phyloP scores from a whole-genome alignment of 139 green algal genomes.

The Coelastrella sp. region DNA sequence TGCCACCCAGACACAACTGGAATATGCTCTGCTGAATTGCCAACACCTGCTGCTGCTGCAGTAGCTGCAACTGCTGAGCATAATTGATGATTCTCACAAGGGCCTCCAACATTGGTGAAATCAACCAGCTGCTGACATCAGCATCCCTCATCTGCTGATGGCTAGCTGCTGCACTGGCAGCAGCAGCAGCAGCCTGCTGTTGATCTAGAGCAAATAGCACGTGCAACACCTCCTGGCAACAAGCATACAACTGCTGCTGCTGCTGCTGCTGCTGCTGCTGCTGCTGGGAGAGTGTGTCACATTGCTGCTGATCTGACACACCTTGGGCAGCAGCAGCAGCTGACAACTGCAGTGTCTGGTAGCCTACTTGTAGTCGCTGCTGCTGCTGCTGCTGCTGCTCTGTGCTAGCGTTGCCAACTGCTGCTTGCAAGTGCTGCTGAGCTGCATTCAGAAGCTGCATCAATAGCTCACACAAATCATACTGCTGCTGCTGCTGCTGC shows the following conservation, averaged over 20 bases:
- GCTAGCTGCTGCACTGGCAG: neutral
- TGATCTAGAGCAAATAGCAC: neutral
- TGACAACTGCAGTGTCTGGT: neutral
- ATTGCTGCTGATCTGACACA: neutral
- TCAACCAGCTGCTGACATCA: neutral
- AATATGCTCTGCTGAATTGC: neutral
- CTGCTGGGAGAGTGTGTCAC: too few species aligned
- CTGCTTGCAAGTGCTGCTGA: neutral
- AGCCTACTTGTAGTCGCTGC: too few species aligned
- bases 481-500: neutral
- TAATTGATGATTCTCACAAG: too few species aligned
- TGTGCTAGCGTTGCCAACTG: neutral
- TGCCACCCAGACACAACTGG: neutral
- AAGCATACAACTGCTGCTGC: neutral
- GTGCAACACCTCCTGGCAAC: neutral
- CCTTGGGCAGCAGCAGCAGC: neutral
- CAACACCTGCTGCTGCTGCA: neutral
- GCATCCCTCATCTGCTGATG: neutral
- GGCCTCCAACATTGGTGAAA: neutral
- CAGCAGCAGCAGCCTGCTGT: neutral
- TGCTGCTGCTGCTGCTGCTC: neutral
- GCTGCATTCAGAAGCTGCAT: neutral
- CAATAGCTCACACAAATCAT: neutral
- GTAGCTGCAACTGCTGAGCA: neutral
- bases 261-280: too few species aligned